A percentile compares a stretch with the other conserved stretches of the same genome.
These are phyloP conservation scores for Suhomyces choctaworum DNA, from an alignment of 1,139 yeast genomes.

Conservation along the genomic window DNA sequence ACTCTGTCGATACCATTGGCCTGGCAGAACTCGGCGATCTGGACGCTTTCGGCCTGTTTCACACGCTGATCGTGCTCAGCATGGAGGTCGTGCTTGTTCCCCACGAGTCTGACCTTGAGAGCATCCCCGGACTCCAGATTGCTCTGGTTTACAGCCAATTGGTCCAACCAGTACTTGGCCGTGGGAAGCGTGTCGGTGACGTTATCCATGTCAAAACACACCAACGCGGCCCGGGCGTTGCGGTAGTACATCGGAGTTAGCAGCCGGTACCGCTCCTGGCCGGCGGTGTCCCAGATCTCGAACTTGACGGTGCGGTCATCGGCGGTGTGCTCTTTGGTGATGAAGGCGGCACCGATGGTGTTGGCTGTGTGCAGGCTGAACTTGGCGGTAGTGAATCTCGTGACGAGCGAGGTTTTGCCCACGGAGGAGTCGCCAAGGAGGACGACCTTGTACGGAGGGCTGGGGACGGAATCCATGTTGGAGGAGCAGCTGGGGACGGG, in stretches of 20 bases:
- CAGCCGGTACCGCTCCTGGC: conserved; percentile 50
- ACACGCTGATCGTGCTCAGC: neutral
- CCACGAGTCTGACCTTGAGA: conserved; percentile 19
- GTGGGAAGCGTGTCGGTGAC: conserved; percentile 34
- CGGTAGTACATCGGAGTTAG: conserved; percentile 52
- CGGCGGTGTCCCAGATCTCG: conserved; percentile 55
- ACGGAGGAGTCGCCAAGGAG: conserved; percentile 50
- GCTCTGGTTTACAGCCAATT: conserved; percentile 32
- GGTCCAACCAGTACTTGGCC: conserved; percentile 49
- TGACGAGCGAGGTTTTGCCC: conserved; percentile 48
- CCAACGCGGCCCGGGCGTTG: conserved; percentile 38
- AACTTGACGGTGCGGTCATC: conserved; percentile 38
- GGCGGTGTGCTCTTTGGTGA: conserved; percentile 34
- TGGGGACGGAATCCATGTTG: conserved; percentile 13
- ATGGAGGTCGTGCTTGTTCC: conserved; percentile 17
- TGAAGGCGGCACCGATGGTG: conserved; percentile 53
- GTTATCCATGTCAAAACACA: conserved; percentile 40
- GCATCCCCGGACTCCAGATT: conserved; percentile 17
- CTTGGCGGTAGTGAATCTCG: conserved; percentile 39
- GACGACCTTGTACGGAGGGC: conserved; percentile 39
- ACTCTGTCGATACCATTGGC: conserved; percentile 14
- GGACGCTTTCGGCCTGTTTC: conserved; percentile 1
- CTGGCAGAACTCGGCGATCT: conserved; percentile 12
- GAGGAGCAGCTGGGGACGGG: conserved; percentile 2
- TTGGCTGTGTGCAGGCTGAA: conserved; percentile 43